phyloP scores from a whole-genome alignment of 106 monocot genomes.

The Cymbidium sinense region DNA sequence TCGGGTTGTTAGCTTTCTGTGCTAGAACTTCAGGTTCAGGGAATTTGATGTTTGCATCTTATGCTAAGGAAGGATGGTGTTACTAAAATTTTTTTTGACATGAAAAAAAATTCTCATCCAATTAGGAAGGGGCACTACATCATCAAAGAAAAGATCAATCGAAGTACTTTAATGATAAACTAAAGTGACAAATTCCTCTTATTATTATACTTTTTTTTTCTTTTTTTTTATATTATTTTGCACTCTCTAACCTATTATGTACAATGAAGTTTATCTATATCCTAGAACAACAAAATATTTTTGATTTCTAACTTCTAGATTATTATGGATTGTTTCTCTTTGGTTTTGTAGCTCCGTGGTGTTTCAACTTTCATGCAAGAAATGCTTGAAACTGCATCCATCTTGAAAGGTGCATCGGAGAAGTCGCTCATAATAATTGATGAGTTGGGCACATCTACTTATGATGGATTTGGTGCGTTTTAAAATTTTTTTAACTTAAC shows the following conservation, averaged over 20 bases:
- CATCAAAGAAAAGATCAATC: no score
- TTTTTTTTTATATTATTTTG: background rate
- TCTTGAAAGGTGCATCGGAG: conserved; percentile 85
- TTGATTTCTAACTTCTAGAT: background rate
- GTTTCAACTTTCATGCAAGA: conserved; percentile 99
- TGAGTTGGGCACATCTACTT: conserved; percentile 96
- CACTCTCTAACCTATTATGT: no score
- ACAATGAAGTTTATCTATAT: background rate
- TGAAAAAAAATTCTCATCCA: no score
- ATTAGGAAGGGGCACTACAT: no score
- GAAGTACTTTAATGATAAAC: background rate
- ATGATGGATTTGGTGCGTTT: conserved; percentile 99
- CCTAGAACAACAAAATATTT: background rate
- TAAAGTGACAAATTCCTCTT: background rate
- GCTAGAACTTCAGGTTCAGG: no score
- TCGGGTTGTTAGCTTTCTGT: no score
- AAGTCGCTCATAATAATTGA: conserved; percentile 91
- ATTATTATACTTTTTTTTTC: background rate
- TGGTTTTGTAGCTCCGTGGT: conserved; percentile 75
- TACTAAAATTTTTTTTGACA: no score
- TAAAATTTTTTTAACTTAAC: background rate
- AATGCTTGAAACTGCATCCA: conserved; percentile 99
- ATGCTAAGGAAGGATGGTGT: no score
- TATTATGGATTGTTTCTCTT: conserved; percentile 4
- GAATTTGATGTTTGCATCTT: no score